Base-by-base conservation (phyloP, 2,329 filamentous ascomycete species). In the Pyricularia grisea region DNA sequence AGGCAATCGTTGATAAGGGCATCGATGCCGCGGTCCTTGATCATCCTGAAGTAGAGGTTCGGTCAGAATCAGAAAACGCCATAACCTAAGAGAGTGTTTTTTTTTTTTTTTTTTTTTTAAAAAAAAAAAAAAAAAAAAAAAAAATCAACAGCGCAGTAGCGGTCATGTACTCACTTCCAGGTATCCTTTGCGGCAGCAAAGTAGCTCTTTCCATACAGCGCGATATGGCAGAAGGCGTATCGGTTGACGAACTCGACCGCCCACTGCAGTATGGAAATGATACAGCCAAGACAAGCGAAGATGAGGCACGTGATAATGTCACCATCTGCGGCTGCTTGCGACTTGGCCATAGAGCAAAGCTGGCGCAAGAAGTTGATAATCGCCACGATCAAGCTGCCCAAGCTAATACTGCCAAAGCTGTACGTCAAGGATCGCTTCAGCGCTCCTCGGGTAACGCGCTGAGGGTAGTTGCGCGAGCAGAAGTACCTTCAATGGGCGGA, bases 161-260 rank as follows among this genome's bases (percentile, higher is more conserved):
- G 42, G 4, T n/a, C 42, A 50, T 50, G 25, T 20, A 81, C 81
- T 74, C 77, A 86, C 73, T 76, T 88, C 92, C 93, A 97, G 0
- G 93, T 97, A 73, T 92, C 92, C 80, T 96, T 97, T 50, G 94
- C 93, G 0, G 93, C 92, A 0, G 88, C 84, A 68, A 97, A 86
- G 76, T 97, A 98, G 0, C 91, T 81, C 78, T 96, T 96, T 23
- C 94, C 94, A 76, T 97, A 97, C 0, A 97, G 83, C 0, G 94
- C 93, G 75, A 98, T 97, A 76, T 97, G 93, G 33, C 89, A 93
- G 79, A 96, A 97, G 0, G 93, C 93, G 73, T 96, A 97, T 73
- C 93, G 88, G 80, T 98, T 98, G 80, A 97, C 84, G 75, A 97
- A 95, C 72, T 93, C 85, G 0, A 95, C 88, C 0, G 90, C 90